Evolutionary conservation across 2,329 filamentous ascomycete species (phyloP).

Genomic region (Aspergillus quadrilineatus): DNA sequence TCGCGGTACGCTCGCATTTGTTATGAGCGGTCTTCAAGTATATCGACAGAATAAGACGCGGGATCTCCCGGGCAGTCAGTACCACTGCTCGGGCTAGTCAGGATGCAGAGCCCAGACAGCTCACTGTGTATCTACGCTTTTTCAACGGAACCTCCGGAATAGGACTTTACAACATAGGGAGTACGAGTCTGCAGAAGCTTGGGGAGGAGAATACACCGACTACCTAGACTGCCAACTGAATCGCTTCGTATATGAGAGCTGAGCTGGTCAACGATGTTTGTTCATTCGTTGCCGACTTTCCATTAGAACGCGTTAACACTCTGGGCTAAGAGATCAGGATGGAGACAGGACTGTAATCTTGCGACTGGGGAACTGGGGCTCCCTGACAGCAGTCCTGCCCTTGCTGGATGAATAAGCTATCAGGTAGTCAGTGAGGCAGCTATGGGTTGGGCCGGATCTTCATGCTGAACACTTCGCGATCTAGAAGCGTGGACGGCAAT

Average conservation of each 20-base stretch:
- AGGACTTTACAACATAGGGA: constrained; percentile 10
- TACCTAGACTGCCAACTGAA: constrained; percentile 10
- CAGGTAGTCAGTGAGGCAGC: background rate
- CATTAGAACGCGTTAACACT: constrained; percentile 17
- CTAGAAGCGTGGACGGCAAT: background rate
- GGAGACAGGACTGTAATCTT: constrained; percentile 21
- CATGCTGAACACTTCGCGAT: constrained; percentile 6
- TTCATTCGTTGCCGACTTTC: constrained; percentile 10
- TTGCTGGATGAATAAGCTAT: constrained; percentile 11
- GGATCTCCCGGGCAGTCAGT: constrained; percentile 12
- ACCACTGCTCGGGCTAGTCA: constrained; percentile 10
- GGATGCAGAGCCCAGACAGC: constrained; percentile 4
- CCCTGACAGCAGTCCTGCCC: background rate
- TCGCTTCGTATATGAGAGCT: constrained; percentile 12
- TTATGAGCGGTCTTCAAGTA: constrained; percentile 13
- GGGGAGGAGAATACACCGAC: constrained; percentile 14
- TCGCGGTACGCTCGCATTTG: constrained; percentile 4
- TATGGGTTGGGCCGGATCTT: constrained; percentile 1
- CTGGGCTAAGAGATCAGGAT: constrained; percentile 15
- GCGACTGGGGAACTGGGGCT: background rate
- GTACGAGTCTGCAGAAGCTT: constrained; percentile 17
- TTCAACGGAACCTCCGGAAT: constrained; percentile 18
- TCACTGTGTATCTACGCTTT: constrained; percentile 19
- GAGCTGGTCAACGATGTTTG: constrained; percentile 9
- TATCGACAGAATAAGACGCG: constrained; percentile 14